Conservation (phyloP, 768 basidiomycete species). For the Pisolithus albus region DNA sequence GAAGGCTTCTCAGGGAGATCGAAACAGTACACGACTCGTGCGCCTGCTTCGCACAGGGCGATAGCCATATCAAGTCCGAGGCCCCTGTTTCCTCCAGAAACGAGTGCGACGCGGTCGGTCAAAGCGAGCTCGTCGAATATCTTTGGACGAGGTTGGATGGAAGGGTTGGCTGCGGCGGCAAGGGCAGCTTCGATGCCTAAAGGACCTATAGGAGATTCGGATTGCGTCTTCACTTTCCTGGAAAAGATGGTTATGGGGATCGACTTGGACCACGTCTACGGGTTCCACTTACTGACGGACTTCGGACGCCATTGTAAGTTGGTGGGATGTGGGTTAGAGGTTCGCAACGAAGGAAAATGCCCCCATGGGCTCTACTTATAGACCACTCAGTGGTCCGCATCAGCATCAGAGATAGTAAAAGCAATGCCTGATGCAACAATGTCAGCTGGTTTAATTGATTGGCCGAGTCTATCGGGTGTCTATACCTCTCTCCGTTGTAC, state of each 20-base stretch:
- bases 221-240: slow-evolving; percentile 27
- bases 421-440: no score
- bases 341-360: no score
- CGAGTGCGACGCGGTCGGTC: slow-evolving; percentile 49
- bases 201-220: slow-evolving; percentile 49
- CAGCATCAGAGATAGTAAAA: no score
- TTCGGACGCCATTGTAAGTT: not conserved
- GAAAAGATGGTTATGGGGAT: not conserved
- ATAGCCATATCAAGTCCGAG: slow-evolving; percentile 80
- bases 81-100: slow-evolving; percentile 60
- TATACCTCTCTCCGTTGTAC: no score
- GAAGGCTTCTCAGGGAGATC: slow-evolving; percentile 54
- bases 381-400: no score
- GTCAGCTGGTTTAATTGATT: no score
- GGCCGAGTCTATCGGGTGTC: no score
- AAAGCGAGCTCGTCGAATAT: slow-evolving; percentile 57
- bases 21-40: slow-evolving; percentile 60
- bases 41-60: slow-evolving; percentile 66
- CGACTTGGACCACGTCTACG: not conserved
- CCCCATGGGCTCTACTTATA: no score
- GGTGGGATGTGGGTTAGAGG: no score
- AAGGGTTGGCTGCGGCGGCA: slow-evolving; percentile 32
- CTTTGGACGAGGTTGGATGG: slow-evolving; percentile 34
- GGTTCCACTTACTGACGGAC: not conserved
- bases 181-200: slow-evolving; percentile 58